phyloP scores from a whole-genome alignment of 371 early-diverging fungal species.

The Nematocida ausubeli region DNA sequence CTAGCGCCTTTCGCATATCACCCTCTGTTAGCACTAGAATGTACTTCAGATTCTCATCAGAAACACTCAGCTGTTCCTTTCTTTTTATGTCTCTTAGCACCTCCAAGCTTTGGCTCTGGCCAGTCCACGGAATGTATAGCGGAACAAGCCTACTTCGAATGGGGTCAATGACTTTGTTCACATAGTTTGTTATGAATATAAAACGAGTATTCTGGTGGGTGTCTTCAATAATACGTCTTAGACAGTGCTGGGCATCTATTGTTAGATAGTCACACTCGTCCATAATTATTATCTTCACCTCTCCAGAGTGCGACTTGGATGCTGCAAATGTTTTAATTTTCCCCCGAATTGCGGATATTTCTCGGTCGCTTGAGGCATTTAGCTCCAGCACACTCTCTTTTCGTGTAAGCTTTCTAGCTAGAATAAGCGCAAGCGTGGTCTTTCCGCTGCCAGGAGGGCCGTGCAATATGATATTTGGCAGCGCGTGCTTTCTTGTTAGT shows the following conservation, averaged over 20 bases:
- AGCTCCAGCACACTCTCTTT: slow-evolving; percentile 56
- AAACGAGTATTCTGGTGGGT: slow-evolving; percentile 63
- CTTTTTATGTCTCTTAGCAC: slow-evolving; percentile 57
- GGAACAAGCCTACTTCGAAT: slow-evolving; percentile 65
- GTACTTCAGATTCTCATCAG: slow-evolving; percentile 29
- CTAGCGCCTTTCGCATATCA: slow-evolving; percentile 65
- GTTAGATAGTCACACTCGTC: slow-evolving; percentile 69
- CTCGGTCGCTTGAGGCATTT: slow-evolving; percentile 68
- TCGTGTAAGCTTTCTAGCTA: slow-evolving; percentile 61
- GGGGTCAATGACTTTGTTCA: slow-evolving; percentile 68
- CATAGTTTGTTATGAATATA: slow-evolving; percentile 70
- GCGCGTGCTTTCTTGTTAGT: slow-evolving; percentile 16
- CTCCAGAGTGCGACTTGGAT: slow-evolving; percentile 55
- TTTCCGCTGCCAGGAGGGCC: slow-evolving; percentile 98
- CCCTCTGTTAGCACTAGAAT: slow-evolving; percentile 54
- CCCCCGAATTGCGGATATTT: slow-evolving; percentile 70
- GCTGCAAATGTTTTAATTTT: slow-evolving; percentile 73
- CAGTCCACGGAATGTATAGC: slow-evolving; percentile 57
- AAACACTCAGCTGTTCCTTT: slow-evolving; percentile 52
- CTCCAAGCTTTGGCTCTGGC: neutral
- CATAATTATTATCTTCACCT: slow-evolving; percentile 65
- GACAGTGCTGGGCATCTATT: slow-evolving; percentile 68
- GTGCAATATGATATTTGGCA: slow-evolving; percentile 94
- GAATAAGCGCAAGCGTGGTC: slow-evolving; percentile 87
- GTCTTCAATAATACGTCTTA: slow-evolving; percentile 67